Conservation (phyloP, 805 yeast genomes). For the Candida pseudofarinosa region DNA sequence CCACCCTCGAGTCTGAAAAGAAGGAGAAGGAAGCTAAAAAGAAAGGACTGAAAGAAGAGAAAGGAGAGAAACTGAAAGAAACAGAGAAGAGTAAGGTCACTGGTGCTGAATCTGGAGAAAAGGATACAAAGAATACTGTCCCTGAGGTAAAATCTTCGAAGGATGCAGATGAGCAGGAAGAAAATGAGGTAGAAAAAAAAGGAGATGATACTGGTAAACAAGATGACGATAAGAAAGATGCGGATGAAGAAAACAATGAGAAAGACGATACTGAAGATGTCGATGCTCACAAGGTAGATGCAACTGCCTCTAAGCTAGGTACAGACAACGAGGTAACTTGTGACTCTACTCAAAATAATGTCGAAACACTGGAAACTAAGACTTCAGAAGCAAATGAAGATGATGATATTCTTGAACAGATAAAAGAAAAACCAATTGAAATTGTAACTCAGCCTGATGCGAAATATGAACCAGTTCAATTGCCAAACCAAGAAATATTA, state of each 20-base stretch:
- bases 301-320: conserved; percentile 7
- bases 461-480: conserved; percentile 30
- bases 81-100: conserved; percentile 9
- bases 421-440: conserved; percentile 32
- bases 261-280: conserved; percentile 19
- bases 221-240: conserved; percentile 12
- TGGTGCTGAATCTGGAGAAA: conserved; percentile 20
- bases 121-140: conserved; percentile 9
- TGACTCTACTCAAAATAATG: conserved; percentile 10
- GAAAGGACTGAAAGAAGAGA: conserved; percentile 15
- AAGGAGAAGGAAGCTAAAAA: conserved; percentile 11
- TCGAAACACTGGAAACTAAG: conserved; percentile 7
- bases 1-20: conserved; percentile 31
- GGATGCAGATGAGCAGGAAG: conserved; percentile 12
- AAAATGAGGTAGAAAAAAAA: conserved; percentile 21
- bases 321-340: conserved; percentile 6
- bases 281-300: conserved; percentile 6
- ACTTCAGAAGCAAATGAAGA: conserved; percentile 16
- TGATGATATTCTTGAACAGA: conserved; percentile 24
- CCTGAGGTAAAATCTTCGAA: conserved; percentile 7
- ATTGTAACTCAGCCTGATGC: conserved; percentile 28
- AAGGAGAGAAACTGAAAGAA: conserved; percentile 6
- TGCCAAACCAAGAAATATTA: conserved; percentile 33
- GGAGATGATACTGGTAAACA: conserved; percentile 18
- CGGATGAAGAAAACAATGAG: conserved; percentile 9